These are phyloP conservation scores for Mortierella sp. DNA, from an alignment of 371 early-diverging fungal species.

Conservation along the genomic window DNA sequence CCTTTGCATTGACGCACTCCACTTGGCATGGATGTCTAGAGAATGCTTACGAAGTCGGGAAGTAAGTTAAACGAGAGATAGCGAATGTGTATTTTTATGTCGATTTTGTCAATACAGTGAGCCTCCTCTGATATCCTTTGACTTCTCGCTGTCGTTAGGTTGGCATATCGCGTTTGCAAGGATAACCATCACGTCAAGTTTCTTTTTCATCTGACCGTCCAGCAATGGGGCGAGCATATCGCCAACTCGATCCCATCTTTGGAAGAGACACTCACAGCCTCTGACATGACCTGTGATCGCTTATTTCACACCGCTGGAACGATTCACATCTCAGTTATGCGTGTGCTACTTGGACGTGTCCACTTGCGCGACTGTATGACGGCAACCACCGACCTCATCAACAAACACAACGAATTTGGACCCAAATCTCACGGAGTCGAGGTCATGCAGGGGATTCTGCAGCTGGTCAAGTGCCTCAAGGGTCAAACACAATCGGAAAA, in stretches of 20 bases:
- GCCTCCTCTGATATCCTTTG: not conserved
- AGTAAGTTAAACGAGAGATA: conserved; percentile 15
- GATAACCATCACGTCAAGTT: conserved; percentile 45
- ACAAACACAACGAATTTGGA: conserved; percentile 53
- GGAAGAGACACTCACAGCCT: conserved; percentile 48
- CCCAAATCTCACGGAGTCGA: conserved; percentile 53
- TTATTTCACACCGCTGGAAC: conserved; percentile 49
- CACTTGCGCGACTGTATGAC: conserved; percentile 44
- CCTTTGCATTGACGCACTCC: conserved; percentile 48
- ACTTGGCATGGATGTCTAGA: conserved; percentile 49
- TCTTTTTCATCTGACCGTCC: conserved; percentile 46
- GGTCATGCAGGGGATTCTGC: conserved; percentile 50
- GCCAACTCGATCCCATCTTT: conserved; percentile 38
- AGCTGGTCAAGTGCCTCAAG: conserved; percentile 52
- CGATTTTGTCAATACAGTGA: not conserved
- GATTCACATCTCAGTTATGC: conserved; percentile 50
- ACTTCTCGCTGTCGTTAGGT: conserved; percentile 4
- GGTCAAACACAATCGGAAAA: conserved; percentile 31
- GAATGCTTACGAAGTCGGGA: conserved; percentile 49
- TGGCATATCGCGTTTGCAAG: conserved; percentile 35
- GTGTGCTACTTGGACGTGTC: conserved; percentile 35
- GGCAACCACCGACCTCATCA: conserved; percentile 33
- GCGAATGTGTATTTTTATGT: no score
- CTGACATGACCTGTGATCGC: conserved; percentile 49
- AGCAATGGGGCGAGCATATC: conserved; percentile 57